Percentiles rank a stretch among this genome's conserved stretches.
Conservation (phyloP, 1,284 basidiomycete genomes). For the Testicularia cyperi region DNA sequence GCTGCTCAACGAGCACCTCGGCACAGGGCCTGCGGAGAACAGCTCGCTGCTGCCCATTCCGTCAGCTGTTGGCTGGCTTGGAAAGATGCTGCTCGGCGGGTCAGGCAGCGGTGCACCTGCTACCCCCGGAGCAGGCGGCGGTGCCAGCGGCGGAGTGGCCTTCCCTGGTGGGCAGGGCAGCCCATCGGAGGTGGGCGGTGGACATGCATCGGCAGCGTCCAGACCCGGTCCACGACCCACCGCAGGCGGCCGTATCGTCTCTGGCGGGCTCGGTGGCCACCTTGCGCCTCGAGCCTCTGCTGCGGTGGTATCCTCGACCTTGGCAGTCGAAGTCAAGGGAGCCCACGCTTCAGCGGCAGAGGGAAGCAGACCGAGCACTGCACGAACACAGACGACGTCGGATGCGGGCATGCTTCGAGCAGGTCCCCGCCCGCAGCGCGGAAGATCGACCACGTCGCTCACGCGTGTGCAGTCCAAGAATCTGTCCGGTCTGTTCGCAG, state of each 20-base stretch:
- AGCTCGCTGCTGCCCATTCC: conserved; percentile 34
- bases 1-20: conserved; percentile 54
- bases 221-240: no score
- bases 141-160: no score
- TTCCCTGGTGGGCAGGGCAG: no score
- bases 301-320: conserved; percentile 34
- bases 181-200: no score
- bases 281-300: conserved; percentile 40
- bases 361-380: background rate
- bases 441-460: conserved; percentile 27
- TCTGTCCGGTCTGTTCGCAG: conserved; percentile 43
- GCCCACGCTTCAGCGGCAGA: conserved; percentile 34
- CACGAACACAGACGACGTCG: background rate
- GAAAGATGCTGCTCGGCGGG: conserved; percentile 39
- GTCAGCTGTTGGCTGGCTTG: conserved; percentile 43
- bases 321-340: conserved; percentile 52
- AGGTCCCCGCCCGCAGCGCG: conserved; percentile 30
- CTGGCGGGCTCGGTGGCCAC: conserved; percentile 13
- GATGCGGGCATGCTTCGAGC: conserved; percentile 8
- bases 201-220: no score
- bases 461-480: conserved; percentile 40
- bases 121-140: conserved; percentile 7
- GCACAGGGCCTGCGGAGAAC: conserved; percentile 32
- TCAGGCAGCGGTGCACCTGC: conserved; percentile 8
- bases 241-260: conserved; percentile 16